Conservation (phyloP, 2,329 filamentous ascomycete genomes). For the Albophoma yamanashiensis region DNA sequence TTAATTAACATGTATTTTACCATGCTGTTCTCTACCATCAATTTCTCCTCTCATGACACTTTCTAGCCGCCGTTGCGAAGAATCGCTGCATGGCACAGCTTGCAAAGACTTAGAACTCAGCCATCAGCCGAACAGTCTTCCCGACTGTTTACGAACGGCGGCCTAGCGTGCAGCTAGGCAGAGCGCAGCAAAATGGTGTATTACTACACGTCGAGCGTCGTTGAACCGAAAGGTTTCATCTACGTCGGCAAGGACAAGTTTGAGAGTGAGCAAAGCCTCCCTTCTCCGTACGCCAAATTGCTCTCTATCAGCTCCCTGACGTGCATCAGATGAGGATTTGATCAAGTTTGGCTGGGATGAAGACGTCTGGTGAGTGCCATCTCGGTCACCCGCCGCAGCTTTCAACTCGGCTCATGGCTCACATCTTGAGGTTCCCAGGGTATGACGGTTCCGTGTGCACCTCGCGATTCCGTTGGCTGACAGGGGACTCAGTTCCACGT, state of each 20-base stretch:
- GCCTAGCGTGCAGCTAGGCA: background rate
- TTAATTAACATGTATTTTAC: background rate
- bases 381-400: background rate
- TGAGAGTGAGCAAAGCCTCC: conserved; percentile 58
- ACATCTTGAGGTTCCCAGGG: conserved; percentile 10
- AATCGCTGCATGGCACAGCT: too few relatives aligned
- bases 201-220: conserved; percentile 83
- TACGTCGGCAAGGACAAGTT: conserved; percentile 99
- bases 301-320: conserved; percentile 4
- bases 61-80: background rate
- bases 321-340: conserved; percentile 74
- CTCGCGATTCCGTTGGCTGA: background rate
- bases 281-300: background rate
- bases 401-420: conserved; percentile 2
- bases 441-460: conserved; percentile 6
- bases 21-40: background rate
- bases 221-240: conserved; percentile 73
- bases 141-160: background rate
- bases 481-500: conserved; percentile 65
- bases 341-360: conserved; percentile 92
- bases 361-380: conserved; percentile 71
- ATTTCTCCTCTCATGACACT: background rate
- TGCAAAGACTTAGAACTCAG: background rate
- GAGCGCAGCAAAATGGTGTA: conserved; percentile 63
- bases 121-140: too few relatives aligned